Evolutionary conservation across 352 stramenopile species (phyloP), one percentile per base, ranked within the genome.

Genomic region (Halophytophthora batemanensis): DNA sequence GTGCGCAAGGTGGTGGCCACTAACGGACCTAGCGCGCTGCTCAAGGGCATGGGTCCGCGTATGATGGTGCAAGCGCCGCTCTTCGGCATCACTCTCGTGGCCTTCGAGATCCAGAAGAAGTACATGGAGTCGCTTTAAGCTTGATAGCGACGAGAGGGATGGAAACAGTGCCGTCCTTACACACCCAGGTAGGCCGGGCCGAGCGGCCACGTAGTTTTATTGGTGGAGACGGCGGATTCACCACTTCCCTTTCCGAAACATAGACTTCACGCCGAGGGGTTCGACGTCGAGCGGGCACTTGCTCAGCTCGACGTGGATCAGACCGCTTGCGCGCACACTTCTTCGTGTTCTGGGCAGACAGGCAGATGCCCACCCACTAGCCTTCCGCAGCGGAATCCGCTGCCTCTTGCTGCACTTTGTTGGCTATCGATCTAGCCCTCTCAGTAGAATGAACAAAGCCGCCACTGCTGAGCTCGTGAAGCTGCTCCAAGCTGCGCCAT

Each of bases 101-200:
- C 85, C 3, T 96, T 95, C 56, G 86, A 96, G 59, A 59, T 95
- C 40, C 83, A 94, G 61, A 96, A 96, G 68, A 83, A 78, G 53
- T 95, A 94, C 67, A 91, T 95, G 71, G 65, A 87, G 56, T 75
- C 66, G 17, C 52, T 71, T 12, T 74, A 70, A 53, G 45, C 19
- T 61, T 36, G n/a, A 4, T 22, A 42, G 29, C 28, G 23, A 17
- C 14, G 34, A n/a, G 23, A n/a, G 21, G 29, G 19, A 59, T 22
- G 50, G 36, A 23, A 37, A 45, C 13, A 43, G 37, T 36, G 33
- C 19, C 34, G 21, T 50, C 38, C 49, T 36, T 45, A 33, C 48
- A 50, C 42, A 58, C 59, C 57, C 6, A 63, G 6, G 11, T 38
- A 8, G 25, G 25, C 57, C 6, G 59, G 6, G 11, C 33, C 4